A percentile compares a stretch with the other conserved stretches of the same genome.
Conservation (phyloP, 164 flowering plant genomes). For the Nymphaea thermarum region DNA sequence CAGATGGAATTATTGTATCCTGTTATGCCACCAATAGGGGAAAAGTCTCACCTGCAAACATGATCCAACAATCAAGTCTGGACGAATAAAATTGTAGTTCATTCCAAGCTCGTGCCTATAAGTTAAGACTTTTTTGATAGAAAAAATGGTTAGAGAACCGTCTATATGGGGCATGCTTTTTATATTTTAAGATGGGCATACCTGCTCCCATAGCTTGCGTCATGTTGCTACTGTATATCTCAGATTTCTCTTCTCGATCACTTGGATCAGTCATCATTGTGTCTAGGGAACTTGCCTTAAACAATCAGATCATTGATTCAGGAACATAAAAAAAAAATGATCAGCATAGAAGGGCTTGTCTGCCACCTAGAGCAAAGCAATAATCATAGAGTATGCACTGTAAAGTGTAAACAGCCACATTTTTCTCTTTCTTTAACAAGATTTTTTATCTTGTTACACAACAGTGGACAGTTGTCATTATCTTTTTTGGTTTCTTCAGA, state of each 20-base stretch:
- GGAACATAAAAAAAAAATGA: too few relatives aligned
- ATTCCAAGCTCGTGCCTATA: conserved; percentile 96
- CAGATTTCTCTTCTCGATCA: conserved; percentile 61
- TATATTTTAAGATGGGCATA: conserved; percentile 16
- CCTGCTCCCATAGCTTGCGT: conserved; percentile 98
- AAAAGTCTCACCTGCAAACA: conserved; percentile 67
- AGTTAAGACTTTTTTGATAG: conserved; percentile 47
- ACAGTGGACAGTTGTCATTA: too few relatives aligned
- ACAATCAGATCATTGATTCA: neutral
- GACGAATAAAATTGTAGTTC: conserved; percentile 84
- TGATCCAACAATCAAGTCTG: conserved; percentile 95
- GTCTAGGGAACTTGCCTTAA: neutral
- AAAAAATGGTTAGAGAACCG: neutral
- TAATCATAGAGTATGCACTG: too few relatives aligned
- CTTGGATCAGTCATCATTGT: neutral
- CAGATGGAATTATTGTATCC: neutral
- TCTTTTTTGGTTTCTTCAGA: too few relatives aligned
- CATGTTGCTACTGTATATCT: conserved; percentile 67
- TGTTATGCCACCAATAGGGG: neutral
- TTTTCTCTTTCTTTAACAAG: neutral
- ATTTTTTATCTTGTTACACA: neutral
- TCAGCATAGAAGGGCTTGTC: too few relatives aligned
- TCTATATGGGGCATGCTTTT: neutral
- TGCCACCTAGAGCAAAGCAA: too few relatives aligned
- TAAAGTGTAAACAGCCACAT: too few relatives aligned